Conservation (phyloP, 1,284 basidiomycete species). For the Melampsora larici-populina region DNA sequence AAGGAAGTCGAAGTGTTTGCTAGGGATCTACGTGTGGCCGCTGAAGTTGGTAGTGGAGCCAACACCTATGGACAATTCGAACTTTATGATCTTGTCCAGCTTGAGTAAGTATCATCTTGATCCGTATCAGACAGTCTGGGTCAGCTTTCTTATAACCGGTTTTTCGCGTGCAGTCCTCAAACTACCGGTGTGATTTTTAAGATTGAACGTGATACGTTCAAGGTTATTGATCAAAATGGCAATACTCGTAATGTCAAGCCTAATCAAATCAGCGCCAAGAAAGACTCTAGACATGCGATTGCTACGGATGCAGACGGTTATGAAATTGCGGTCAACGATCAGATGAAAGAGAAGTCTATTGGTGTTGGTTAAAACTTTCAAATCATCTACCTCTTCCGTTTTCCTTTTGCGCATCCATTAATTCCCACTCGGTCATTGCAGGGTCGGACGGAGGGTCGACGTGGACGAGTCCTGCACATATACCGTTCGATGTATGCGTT, state of each 20-base stretch:
- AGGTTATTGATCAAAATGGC: conserved; percentile 90
- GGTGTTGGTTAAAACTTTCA: conserved; percentile 61
- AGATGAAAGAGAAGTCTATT: conserved; percentile 87
- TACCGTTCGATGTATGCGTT: conserved; percentile 93
- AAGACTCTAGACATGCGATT: conserved; percentile 76
- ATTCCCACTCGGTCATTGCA: conserved; percentile 32
- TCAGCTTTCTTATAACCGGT: conserved; percentile 1
- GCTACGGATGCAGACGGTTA: conserved; percentile 87
- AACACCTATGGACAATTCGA: conserved; percentile 90
- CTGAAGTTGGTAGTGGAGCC: conserved; percentile 85
- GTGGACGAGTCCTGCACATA: conserved; percentile 88
- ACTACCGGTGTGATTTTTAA: conserved; percentile 97
- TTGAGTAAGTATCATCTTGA: conserved; percentile 68
- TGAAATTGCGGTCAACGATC: conserved; percentile 71
- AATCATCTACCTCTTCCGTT: neutral
- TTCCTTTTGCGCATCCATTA: neutral
- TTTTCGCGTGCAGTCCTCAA: conserved; percentile 63
- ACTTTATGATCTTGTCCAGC: conserved; percentile 90
- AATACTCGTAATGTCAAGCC: conserved; percentile 84
- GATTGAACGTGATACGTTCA: conserved; percentile 90
- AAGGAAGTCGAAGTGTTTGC: conserved; percentile 96
- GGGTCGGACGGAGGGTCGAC: conserved; percentile 63
- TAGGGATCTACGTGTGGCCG: conserved; percentile 93
- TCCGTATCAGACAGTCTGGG: conserved; percentile 28
- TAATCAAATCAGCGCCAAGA: conserved; percentile 83